A percentile compares a stretch with the other conserved stretches of the same genome.
phyloP scores from a whole-genome alignment of 2,329 filamentous ascomycete species.

The Aureobasidium zeae region DNA sequence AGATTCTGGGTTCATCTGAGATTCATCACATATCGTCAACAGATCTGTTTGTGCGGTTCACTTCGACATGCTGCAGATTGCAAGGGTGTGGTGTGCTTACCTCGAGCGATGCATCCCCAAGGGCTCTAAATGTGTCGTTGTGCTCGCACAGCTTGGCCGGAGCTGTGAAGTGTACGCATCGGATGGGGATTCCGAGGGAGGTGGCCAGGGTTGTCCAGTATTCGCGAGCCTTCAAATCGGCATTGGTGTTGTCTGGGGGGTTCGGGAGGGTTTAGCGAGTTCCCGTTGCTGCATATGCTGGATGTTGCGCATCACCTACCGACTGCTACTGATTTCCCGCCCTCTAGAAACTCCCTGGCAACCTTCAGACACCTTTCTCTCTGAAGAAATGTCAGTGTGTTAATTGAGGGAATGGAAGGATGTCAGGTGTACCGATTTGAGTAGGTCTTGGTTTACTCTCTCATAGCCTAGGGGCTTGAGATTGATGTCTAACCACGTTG shows the following conservation, averaged over 20 bases:
- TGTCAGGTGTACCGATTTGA: constrained; percentile 55
- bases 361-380: constrained; percentile 59
- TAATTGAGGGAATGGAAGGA: too few relatives aligned
- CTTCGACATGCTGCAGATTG: constrained; percentile 1
- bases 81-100: neutral
- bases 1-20: constrained; percentile 73
- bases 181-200: constrained; percentile 62
- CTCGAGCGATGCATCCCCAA: constrained; percentile 28
- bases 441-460: constrained; percentile 79
- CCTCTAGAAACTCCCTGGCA: constrained; percentile 55
- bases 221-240: constrained; percentile 65
- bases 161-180: constrained; percentile 78
- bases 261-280: too few relatives aligned
- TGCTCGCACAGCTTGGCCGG: constrained; percentile 63
- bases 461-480: constrained; percentile 71
- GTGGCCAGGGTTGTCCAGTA: constrained; percentile 69
- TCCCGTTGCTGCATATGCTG: too few relatives aligned
- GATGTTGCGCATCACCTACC: too few relatives aligned
- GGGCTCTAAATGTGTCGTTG: constrained; percentile 74
- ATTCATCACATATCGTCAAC: too few relatives aligned
- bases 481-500: constrained; percentile 74
- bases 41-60: too few relatives aligned
- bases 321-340: constrained; percentile 62
- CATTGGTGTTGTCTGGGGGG: constrained; percentile 85
- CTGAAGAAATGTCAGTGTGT: constrained; percentile 33